Base-by-base conservation (phyloP, 768 basidiomycete genomes). In the Pisolithus orientalis region DNA sequence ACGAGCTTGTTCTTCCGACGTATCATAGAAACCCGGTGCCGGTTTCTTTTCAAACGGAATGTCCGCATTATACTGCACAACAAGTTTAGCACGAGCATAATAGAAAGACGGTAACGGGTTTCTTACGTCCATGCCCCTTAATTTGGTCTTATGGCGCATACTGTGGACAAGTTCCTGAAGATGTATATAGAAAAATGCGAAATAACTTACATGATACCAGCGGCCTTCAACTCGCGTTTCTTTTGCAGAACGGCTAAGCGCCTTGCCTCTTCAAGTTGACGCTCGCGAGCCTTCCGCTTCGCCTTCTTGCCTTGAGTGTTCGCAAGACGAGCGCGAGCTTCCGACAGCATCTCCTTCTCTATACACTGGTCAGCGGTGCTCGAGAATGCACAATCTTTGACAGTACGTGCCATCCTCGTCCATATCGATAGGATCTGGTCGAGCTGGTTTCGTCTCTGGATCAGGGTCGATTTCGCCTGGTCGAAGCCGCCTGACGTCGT, bases 341-440 rank as follows among this genome's bases (percentile, higher is more conserved):
- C 96, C 1, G 96, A 98, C 62, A 99, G 73, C 96, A 99, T 98
- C 69, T 98, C 96, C 84, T 98, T 98, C 71, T 98, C 94, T 93
- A 60, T 27, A 57, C 44, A 17, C 37, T 55, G 53, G 45, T 57
- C 39, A 61, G 28, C 44, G 28, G 51, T 4, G 11, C 9, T 39
- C 1, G 27, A 21, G 25, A 13, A 37, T 17, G 24, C 11, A 3
- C n/a, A 44, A 38, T 3, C 16, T 24, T 48, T 31, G 21, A 42
- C 27, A 47, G 11, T 34, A 72, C 80, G 53, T 57, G 87, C 91
- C 94, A 65, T 98, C 96, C 72, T 99, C 96, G 65, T 99, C 96
- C 96, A 99, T 99, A 72, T 99, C 96, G 60, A 98, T 97, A 6
- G 96, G 96, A 73, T 99, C 96, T 5, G 96, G 96, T 27, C 96